phyloP scores from a whole-genome alignment of 2,329 filamentous ascomycete species.

The Parasarocladium wereldwijsianum region DNA sequence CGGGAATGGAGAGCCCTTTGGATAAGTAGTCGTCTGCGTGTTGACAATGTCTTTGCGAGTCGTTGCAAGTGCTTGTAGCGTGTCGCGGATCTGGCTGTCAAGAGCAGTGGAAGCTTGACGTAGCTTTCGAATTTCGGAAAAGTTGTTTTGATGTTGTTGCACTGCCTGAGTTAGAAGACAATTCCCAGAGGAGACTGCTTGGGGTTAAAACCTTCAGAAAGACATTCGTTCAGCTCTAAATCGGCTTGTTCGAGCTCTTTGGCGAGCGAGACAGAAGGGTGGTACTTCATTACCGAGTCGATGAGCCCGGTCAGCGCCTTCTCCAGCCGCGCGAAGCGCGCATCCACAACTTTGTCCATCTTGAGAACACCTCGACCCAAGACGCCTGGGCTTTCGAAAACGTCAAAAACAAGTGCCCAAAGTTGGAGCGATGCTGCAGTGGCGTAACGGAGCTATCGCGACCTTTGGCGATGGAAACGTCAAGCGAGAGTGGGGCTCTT shows the following conservation, averaged over 20 bases:
- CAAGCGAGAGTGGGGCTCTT: too few species aligned
- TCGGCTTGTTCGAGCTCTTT: constrained; percentile 59
- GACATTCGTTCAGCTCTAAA: constrained; percentile 46
- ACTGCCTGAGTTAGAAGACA: constrained; percentile 27
- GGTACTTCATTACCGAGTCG: constrained; percentile 71
- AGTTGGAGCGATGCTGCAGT: too few species aligned
- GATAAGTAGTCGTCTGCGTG: constrained; percentile 42
- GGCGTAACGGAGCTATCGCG: too few species aligned
- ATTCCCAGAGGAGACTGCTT: constrained; percentile 8
- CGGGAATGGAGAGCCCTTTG: constrained; percentile 32
- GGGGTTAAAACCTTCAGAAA: constrained; percentile 58
- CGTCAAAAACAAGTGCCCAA: too few species aligned
- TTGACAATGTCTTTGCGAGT: constrained; percentile 59
- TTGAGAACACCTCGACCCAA: too few species aligned
- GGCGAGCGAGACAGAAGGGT: constrained; percentile 54
- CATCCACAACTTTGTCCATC: constrained; percentile 52
- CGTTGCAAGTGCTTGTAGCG: constrained; percentile 52
- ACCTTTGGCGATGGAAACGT: too few species aligned
- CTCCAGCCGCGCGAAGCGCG: constrained; percentile 51
- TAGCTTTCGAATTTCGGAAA: constrained; percentile 53
- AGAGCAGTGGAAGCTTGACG: constrained; percentile 49
- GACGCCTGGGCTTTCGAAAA: too few species aligned
- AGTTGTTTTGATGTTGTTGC: constrained; percentile 60
- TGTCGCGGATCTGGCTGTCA: constrained; percentile 59
- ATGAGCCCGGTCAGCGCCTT: constrained; percentile 54